Conservation (phyloP, 2,329 filamentous ascomycete species). For the Cladophialophora carrionii region DNA sequence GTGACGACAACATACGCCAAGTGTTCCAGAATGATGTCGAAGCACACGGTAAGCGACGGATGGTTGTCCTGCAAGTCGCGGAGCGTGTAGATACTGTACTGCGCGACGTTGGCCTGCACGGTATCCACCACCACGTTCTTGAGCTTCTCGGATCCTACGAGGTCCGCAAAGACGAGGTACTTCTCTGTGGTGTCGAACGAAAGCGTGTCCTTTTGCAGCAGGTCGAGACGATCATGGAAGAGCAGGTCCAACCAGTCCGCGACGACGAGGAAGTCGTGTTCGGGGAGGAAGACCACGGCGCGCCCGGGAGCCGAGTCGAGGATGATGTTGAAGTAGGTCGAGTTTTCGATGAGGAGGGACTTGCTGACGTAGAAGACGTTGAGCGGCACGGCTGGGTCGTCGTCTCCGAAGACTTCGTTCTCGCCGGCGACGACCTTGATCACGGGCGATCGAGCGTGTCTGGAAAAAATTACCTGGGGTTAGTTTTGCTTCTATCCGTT, state of each 20-base stretch:
- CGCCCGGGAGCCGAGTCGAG: slow-evolving; percentile 16
- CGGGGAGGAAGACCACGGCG: slow-evolving; percentile 12
- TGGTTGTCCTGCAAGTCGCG: slow-evolving; percentile 1
- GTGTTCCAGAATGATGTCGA: slow-evolving; percentile 19
- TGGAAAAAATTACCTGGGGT: not conserved
- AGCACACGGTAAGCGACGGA: not conserved
- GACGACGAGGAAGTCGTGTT: slow-evolving; percentile 9
- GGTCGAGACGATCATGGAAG: not conserved
- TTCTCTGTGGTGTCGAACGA: not conserved
- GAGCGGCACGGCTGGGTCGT: not conserved
- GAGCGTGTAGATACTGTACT: slow-evolving; percentile 1
- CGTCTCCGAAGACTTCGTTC: slow-evolving; percentile 11
- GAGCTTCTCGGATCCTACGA: slow-evolving; percentile 17
- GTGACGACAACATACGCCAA: slow-evolving; percentile 17
- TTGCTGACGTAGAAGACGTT: slow-evolving; percentile 29
- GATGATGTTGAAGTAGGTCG: slow-evolving; percentile 21
- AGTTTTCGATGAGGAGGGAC: slow-evolving; percentile 20
- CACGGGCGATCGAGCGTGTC: slow-evolving; percentile 21
- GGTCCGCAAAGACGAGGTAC: slow-evolving; percentile 17
- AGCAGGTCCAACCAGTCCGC: slow-evolving; percentile 20
- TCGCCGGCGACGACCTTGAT: slow-evolving; percentile 23
- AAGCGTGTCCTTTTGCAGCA: not conserved
- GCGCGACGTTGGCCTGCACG: slow-evolving; percentile 8
- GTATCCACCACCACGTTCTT: slow-evolving; percentile 22
- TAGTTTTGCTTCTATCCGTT: not conserved